These are phyloP conservation scores for Polyporus tsugae DNA, from an alignment of 1,284 basidiomycete species.

Conservation along the genomic window DNA sequence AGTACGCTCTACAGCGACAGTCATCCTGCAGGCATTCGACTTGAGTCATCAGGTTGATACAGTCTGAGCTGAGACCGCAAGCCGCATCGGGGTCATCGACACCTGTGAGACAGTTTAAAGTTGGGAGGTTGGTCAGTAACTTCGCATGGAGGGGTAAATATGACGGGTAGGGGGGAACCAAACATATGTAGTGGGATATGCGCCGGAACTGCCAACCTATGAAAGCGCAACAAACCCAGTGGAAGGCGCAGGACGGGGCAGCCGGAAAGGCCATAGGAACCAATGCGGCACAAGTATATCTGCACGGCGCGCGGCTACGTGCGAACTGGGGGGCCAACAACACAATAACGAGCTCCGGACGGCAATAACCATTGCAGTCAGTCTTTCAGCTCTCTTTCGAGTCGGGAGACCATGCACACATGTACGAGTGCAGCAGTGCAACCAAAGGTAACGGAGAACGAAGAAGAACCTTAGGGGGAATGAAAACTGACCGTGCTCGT, in stretches of 20 bases:
- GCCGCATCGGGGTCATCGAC: conserved; percentile 67
- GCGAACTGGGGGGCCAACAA: neutral
- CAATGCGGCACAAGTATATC: neutral
- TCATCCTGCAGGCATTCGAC: conserved; percentile 93
- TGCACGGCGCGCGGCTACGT: conserved; percentile 6
- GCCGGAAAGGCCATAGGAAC: too few species aligned
- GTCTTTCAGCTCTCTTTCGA: neutral
- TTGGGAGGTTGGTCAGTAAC: conserved; percentile 23
- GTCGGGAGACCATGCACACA: neutral
- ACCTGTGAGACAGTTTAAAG: neutral
- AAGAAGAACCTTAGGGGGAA: conserved; percentile 30
- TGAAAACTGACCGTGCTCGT: conserved; percentile 76
- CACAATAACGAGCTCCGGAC: neutral
- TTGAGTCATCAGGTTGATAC: conserved; percentile 97
- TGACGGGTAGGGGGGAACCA: neutral
- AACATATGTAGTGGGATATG: neutral
- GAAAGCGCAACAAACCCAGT: neutral
- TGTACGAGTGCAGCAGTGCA: neutral
- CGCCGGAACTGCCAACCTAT: neutral
- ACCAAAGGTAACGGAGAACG: conserved; percentile 5
- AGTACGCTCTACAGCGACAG: conserved; percentile 85
- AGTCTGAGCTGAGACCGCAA: conserved; percentile 91
- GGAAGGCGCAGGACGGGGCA: too few species aligned
- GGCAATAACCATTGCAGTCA: neutral
- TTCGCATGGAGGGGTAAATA: conserved; percentile 3